Evolutionary conservation across 1,139 yeast species (phyloP).

Genomic region (Saccharomyces hybrid): DNA sequence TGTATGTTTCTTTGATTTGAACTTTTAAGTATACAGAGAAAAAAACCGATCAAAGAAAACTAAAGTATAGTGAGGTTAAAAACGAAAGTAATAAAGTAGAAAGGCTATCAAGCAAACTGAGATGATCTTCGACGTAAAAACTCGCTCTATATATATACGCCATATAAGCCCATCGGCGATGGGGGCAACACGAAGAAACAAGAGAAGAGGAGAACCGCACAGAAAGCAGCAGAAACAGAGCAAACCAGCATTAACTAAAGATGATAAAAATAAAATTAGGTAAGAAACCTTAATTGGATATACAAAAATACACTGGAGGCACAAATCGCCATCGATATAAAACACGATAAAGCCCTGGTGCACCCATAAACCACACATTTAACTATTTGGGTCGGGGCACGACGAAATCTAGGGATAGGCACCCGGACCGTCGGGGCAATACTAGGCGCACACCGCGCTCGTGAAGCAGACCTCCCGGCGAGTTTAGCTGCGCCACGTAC

Average conservation of each 20-base stretch:
- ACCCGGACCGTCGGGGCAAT: constrained; percentile 52
- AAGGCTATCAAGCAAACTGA: background rate
- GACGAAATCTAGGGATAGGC: constrained; percentile 50
- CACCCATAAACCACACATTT: background rate
- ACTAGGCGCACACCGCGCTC: constrained; percentile 38
- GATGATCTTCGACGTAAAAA: background rate
- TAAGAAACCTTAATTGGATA: background rate
- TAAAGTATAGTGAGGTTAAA: background rate
- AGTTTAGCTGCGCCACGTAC: constrained; percentile 42
- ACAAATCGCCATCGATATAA: background rate
- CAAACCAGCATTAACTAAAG: background rate
- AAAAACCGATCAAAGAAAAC: background rate
- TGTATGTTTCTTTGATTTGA: background rate
- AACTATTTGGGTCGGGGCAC: background rate
- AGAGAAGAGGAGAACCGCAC: background rate
- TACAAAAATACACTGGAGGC: background rate
- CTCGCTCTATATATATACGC: background rate
- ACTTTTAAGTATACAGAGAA: background rate
- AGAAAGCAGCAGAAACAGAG: background rate
- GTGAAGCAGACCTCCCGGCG: constrained; percentile 18
- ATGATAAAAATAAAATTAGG: background rate
- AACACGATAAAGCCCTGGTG: background rate
- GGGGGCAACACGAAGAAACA: background rate
- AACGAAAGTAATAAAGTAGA: background rate
- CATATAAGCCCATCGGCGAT: background rate